These are phyloP conservation scores for Linnemannia zychae DNA, from an alignment of 192 early-diverging fungal genomes.

Conservation along the genomic window DNA sequence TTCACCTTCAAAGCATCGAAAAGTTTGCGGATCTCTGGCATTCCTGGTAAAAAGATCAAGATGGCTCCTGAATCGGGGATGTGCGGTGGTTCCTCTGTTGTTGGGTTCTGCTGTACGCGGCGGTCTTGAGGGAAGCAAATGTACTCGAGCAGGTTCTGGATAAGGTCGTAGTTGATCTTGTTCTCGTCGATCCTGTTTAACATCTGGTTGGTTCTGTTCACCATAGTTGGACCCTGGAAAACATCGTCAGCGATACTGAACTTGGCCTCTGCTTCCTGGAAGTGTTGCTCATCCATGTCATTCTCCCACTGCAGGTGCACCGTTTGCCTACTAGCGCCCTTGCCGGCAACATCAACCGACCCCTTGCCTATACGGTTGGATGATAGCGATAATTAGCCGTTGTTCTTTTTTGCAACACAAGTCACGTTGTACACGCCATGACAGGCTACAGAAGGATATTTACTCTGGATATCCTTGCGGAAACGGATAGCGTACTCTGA, in stretches of 20 bases:
- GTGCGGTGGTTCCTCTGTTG: constrained; percentile 49
- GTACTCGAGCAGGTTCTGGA: constrained; percentile 69
- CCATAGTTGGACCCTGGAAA: constrained; percentile 32
- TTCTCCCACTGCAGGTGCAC: constrained; percentile 53
- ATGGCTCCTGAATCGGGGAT: constrained; percentile 66
- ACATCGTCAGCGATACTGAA: constrained; percentile 45
- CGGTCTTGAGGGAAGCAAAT: constrained; percentile 61
- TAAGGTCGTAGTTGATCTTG: constrained; percentile 75
- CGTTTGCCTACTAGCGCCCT: constrained; percentile 38
- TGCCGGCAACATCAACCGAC: constrained; percentile 51
- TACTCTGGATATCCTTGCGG: constrained; percentile 54
- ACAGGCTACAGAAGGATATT: too few species aligned
- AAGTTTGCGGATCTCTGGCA: constrained; percentile 78
- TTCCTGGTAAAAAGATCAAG: constrained; percentile 82
- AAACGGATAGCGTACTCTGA: constrained; percentile 61
- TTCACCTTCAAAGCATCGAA: constrained; percentile 65
- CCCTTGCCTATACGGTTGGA: constrained; percentile 35
- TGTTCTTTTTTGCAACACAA: too few species aligned
- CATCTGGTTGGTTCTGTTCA: constrained; percentile 59
- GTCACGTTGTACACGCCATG: too few species aligned
- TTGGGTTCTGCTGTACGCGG: constrained; percentile 35
- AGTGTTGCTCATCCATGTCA: constrained; percentile 41
- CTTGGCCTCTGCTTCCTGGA: constrained; percentile 56
- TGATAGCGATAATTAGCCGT: too few species aligned
- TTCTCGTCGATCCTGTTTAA: constrained; percentile 68